These are phyloP conservation scores for Botrytis fragariae DNA, from an alignment of 2,329 filamentous ascomycete genomes.

Conservation along the genomic window DNA sequence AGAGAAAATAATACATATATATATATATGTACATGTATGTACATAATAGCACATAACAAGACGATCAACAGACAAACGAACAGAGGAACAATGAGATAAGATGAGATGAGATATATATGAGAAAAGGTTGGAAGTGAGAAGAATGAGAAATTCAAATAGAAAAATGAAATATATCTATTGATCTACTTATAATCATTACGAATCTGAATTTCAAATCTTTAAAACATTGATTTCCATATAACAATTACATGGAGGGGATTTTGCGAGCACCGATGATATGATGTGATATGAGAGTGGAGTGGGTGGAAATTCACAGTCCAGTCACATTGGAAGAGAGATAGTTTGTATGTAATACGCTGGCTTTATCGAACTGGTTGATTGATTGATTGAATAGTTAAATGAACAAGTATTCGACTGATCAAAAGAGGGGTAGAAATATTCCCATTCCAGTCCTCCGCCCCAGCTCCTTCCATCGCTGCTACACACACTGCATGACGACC, in stretches of 20 bases:
- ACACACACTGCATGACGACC: neutral
- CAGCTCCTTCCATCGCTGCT: neutral
- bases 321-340: too few species aligned
- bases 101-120: neutral
- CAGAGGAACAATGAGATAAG: neutral
- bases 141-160: too few species aligned
- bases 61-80: neutral
- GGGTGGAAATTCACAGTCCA: too few species aligned
- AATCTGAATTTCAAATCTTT: too few species aligned
- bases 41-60: neutral
- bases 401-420: neutral
- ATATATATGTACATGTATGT: too few species aligned
- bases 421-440: neutral
- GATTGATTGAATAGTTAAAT: neutral
- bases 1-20: too few species aligned
- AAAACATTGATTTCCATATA: too few species aligned
- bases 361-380: neutral
- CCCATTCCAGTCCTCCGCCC: neutral
- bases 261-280: too few species aligned
- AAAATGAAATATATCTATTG: neutral
- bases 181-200: too few species aligned
- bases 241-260: too few species aligned
- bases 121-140: neutral
- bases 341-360: neutral
- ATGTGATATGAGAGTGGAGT: too few species aligned